Percentiles rank a stretch among this genome's conserved stretches.
These are phyloP conservation scores for Suhomyces choctaworum DNA, from an alignment of 1,139 yeast species.

Conservation along the genomic window DNA sequence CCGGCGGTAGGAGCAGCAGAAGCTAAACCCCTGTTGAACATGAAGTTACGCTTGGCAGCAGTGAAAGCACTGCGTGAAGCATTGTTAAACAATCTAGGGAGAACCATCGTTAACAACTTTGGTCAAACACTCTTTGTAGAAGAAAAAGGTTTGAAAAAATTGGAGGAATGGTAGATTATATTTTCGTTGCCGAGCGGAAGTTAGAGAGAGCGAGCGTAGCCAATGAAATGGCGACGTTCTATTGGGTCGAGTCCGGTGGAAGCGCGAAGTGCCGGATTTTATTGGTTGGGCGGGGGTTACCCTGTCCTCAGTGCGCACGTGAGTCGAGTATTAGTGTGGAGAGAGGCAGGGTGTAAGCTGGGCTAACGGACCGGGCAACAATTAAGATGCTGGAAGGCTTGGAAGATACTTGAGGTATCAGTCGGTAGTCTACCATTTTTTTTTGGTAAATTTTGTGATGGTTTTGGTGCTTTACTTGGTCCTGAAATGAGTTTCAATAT, in stretches of 20 bases:
- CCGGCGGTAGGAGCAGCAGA: conserved; percentile 83
- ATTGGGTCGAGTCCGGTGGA: conserved; percentile 12
- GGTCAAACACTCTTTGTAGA: conserved; percentile 17
- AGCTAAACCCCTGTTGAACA: conserved; percentile 82
- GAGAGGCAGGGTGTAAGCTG: too few species aligned
- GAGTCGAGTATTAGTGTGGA: neutral
- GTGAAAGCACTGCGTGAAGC: conserved; percentile 87
- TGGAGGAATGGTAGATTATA: conserved; percentile 13
- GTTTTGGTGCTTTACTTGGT: too few species aligned
- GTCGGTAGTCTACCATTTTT: too few species aligned
- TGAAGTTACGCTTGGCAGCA: conserved; percentile 82
- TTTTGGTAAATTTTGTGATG: too few species aligned
- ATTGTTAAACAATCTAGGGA: conserved; percentile 91
- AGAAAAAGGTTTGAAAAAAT: conserved; percentile 12
- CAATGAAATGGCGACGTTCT: conserved; percentile 13
- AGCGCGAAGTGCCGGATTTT: conserved; percentile 12
- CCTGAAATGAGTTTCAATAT: too few species aligned
- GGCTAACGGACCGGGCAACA: too few species aligned
- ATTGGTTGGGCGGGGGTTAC: conserved; percentile 14
- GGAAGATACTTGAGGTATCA: too few species aligned
- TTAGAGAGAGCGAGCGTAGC: conserved; percentile 3
- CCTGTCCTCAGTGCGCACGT: conserved; percentile 9
- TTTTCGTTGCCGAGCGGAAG: conserved; percentile 11
- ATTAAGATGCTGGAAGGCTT: too few species aligned
- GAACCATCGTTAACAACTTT: conserved; percentile 53